phyloP scores from a whole-genome alignment of 75 land plant genomes.

The Sequoiadendron giganteum region DNA sequence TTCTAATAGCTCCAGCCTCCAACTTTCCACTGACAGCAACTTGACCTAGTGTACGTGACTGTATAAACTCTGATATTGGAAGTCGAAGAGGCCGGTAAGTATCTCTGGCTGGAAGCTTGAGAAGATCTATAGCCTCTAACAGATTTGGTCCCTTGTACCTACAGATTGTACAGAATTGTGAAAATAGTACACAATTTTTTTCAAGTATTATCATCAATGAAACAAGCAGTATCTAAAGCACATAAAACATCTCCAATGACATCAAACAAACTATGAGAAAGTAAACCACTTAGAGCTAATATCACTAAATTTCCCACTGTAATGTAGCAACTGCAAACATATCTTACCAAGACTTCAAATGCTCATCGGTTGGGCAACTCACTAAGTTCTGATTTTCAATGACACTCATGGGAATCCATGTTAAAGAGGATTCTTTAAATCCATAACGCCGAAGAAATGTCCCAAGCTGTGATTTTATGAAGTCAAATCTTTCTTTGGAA shows the following conservation, averaged over 20 bases:
- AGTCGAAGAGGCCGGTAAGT: constrained; percentile 73
- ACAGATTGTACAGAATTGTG: constrained; percentile 25
- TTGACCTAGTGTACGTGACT: constrained; percentile 60
- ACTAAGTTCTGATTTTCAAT: constrained; percentile 88
- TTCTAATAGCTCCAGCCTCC: constrained; percentile 82
- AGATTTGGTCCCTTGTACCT: constrained; percentile 74
- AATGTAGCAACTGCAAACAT: neutral
- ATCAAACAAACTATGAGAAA: neutral
- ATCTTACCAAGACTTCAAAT: constrained; percentile 71
- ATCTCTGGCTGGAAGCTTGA: constrained; percentile 76
- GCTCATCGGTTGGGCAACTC: constrained; percentile 46
- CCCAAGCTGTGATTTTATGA: constrained; percentile 60
- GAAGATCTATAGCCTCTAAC: constrained; percentile 69
- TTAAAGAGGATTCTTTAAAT: constrained; percentile 71
- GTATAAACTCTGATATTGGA: constrained; percentile 83
- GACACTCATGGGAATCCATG: constrained; percentile 90
- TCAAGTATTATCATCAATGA: neutral
- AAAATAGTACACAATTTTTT: neutral
- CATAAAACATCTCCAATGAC: neutral
- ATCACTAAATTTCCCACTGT: neutral
- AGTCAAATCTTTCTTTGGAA: constrained; percentile 81
- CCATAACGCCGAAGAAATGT: constrained; percentile 77
- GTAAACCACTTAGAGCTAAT: neutral
- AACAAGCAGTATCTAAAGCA: neutral
- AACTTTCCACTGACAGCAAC: constrained; percentile 84